Base-by-base conservation (phyloP, 345 rosid genomes). In the Durio zibethinus region DNA sequence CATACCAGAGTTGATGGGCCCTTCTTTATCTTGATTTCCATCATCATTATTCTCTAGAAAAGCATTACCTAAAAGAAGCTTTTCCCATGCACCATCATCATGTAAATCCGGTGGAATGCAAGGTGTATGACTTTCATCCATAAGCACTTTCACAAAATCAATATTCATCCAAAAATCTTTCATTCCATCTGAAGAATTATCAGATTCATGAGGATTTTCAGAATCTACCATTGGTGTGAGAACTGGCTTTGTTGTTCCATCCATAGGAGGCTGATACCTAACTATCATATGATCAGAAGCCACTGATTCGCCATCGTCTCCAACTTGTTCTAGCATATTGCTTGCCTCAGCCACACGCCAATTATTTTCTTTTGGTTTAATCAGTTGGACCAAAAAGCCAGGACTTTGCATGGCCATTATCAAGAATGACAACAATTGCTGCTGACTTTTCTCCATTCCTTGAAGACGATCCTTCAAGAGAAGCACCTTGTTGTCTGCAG, bases 331-430 rank as follows among this genome's bases (percentile, higher is more conserved):
- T 10, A 88, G 33, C 33, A 91, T 86, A 18, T 76, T 84, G 45
- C 89, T 89, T 23, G 88, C 86, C 77, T 90, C 97, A 1, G 92
- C 80, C 83, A 83, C 84, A 27, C 90, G 82, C 93, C 91, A 89
- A 53, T 67, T 84, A 35, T 86, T 91, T 56, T 91, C 97, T 76
- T 94, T 91, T 2, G 92, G 90, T 9, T 90, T 84, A 76, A 93
- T 91, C 81, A 96, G 82, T 88, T 93, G 96, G 80, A 85, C 85
- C 80, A 96, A 79, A 77, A 96, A 82, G 64, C 89, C 87, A 0
- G 99, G 99, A 64, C 80, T 91, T 86, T 93, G 93, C 92, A 96
- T 87, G 36, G 91, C 97, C 99, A 92, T 88, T 33, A 93, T 89
- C 72, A 96, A 82, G 84, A 96, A 93, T 5, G 99, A 96, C 53